phyloP scores from a whole-genome alignment of 2,329 filamentous ascomycete species.

The Fusarium vanettenii region DNA sequence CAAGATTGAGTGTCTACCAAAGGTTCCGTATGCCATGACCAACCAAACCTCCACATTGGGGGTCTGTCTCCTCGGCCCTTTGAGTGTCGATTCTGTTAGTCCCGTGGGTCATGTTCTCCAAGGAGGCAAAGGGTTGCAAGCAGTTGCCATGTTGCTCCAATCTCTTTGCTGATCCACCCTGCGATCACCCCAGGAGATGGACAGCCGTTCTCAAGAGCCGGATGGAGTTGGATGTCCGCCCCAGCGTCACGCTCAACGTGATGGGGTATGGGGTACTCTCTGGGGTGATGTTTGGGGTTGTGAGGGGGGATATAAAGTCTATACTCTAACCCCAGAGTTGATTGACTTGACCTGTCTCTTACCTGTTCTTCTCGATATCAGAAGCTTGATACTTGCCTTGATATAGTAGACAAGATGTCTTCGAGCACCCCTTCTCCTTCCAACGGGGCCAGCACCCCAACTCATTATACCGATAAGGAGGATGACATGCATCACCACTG shows the following conservation, averaged over 20 bases:
- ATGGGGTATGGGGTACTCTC: conserved; percentile 26
- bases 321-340: conserved; percentile 5
- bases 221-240: conserved; percentile 15
- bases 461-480: conserved; percentile 40
- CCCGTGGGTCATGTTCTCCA: conserved; percentile 26
- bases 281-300: not conserved
- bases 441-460: conserved; percentile 40
- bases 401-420: conserved; percentile 29
- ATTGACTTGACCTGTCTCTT: not conserved
- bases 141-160: conserved; percentile 3
- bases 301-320: conserved; percentile 22
- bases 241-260: conserved; percentile 19
- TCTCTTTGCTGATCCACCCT: conserved; percentile 20
- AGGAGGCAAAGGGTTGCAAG: conserved; percentile 7
- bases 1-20: conserved; percentile 9
- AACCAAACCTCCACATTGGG: conserved; percentile 26
- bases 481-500: conserved; percentile 24
- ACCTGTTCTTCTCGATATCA: not conserved
- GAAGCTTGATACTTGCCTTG: not conserved
- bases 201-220: conserved; percentile 11
- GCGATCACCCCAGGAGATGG: not conserved
- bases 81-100: conserved; percentile 27
- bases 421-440: conserved; percentile 30
- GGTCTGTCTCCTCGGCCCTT: conserved; percentile 19
- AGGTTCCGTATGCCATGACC: conserved; percentile 26